Base-by-base conservation (phyloP, 176 grass and related monocot species). In the Saccharum officinarum region DNA sequence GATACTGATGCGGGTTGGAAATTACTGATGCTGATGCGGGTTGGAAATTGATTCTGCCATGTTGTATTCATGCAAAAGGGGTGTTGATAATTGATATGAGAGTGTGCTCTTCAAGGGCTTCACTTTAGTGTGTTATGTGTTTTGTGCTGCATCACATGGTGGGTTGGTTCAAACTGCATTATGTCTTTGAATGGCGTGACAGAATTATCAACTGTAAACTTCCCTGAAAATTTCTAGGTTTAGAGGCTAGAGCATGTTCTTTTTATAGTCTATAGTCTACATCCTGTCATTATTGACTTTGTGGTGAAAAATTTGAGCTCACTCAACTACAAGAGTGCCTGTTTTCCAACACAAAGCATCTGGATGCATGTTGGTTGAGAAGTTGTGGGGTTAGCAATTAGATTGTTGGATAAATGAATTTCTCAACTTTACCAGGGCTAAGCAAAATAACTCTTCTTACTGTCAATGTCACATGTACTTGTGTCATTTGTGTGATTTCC, bases 121-220 rank as follows among this genome's bases (percentile, higher is more conserved):
- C 54, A 64, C 50, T 81, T 37, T 76, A 23, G 49, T n/a, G 8
- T 75, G 18, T 11, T 18, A 39, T 44, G 34, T 34, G 33, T 34
- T 34, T 2, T 3, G n/a, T 50, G 65, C 37, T 8, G 12, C 71
- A 71, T 73, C 23, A 31, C n/a, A 30, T 26, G 42, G 2, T 26
- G 42, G 2, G 42, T 73, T 49, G 71, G 71, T 49, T 47, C 17
- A 30, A 49, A 72, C 69, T 72, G 37, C 20, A 16, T 72, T 46
- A n/a, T 72, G 3, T 45, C 22, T 13, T 16, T 46, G 40, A n/a
- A 49, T 76, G 22, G 47, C 16, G 20, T 42, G 18, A 17, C 16
- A 8, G 30, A 78, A 54, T 15, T 86, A 6, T 64, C 83, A 89
- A 73, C 44, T 16, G 4, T 76, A 60, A 86, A 79, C 20, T 13